Evolutionary conservation across 805 yeast genomes (phyloP).

Genomic region (Pichia eremophila): DNA sequence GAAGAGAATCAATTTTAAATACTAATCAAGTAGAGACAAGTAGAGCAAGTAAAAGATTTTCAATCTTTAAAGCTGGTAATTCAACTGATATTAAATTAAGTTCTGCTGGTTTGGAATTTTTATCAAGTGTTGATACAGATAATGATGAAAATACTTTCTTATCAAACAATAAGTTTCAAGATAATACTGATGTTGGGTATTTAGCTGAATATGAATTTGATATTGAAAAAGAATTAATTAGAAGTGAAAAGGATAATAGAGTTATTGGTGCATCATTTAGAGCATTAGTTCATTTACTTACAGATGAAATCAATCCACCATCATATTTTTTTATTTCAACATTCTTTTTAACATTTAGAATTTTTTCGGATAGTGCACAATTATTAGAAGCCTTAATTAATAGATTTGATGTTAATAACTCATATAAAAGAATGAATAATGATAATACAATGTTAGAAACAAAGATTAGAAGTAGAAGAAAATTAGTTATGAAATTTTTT

Average conservation of each 20-base stretch:
- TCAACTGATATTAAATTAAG: conserved; percentile 40
- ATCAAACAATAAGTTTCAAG: too few relatives aligned
- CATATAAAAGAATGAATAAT: conserved; percentile 23
- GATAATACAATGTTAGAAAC: conserved; percentile 30
- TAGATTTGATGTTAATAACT: conserved; percentile 48
- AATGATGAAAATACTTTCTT: too few relatives aligned
- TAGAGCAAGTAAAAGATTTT: conserved; percentile 32
- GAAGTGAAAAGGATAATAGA: conserved; percentile 37
- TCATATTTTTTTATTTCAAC: conserved; percentile 63
- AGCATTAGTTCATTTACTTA: conserved; percentile 54
- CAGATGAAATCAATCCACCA: conserved; percentile 56
- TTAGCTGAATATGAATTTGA: conserved; percentile 8
- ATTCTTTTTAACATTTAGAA: conserved; percentile 67
- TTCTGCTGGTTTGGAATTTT: conserved; percentile 36
- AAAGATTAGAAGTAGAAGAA: conserved; percentile 50
- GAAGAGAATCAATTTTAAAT: not conserved
- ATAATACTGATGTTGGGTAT: not conserved
- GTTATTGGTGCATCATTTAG: conserved; percentile 64
- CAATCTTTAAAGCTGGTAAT: conserved; percentile 42
- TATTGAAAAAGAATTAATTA: conserved; percentile 37
- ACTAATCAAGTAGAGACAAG: not conserved
- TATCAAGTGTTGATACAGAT: conserved; percentile 22
- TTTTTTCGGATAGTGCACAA: conserved; percentile 58
- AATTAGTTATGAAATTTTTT: conserved; percentile 57
- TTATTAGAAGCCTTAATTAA: conserved; percentile 58